Evolutionary conservation across 495 filamentous ascomycete genomes (phyloP), one percentile per base, ranked within the genome.

Genomic region (Aspergillus panamensis): DNA sequence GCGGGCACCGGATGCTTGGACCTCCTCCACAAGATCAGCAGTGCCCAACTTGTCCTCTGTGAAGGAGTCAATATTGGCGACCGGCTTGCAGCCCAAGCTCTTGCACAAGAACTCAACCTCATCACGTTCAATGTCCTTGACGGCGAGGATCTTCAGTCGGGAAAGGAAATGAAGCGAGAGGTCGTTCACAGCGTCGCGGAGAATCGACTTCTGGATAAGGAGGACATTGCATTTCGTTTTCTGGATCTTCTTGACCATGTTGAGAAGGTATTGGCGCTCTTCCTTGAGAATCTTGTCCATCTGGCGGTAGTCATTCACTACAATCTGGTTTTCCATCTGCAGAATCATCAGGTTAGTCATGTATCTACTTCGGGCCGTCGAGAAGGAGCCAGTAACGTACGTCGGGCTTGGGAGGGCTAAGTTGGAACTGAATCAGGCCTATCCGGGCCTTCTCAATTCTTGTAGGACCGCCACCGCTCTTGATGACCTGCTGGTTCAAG

Each of bases 271-370:
- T 58, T 92, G 91, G 57, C 95, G 90, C 79, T 98, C 94, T 77
- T 98, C 94, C 74, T 98, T 98, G 54, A 98, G 81, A 63, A 98
- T 98, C 81, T 97, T 98, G 76, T 98, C 94, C 94, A 98, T 98
- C 74, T 98, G 94, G 58, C 94, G 82, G 82, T 98, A 98, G 79
- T 98, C 94, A 73, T 98, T 97, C 48, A 98, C 94, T 8, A 95
- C 87, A 62, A 98, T 96, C 73, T 94, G 91, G 77, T 98, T 98
- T 74, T 98, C 94, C 94, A 98, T 97, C 88, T 94, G 60, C 54
- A 60, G 5, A 33, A 13, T 33, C 12, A 12, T 32, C n/a, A 21
- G 14, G 25, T 67, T 51, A 69, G 58, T 25, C 16, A 10, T 17
- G 9, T 21, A 10, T 19, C 16, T 45, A 19, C 42, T 45, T 45